Evolutionary conservation across 177 flowering plant species (phyloP), one percentile per base, ranked within the genome.

Genomic region (Tripterygium wilfordii): DNA sequence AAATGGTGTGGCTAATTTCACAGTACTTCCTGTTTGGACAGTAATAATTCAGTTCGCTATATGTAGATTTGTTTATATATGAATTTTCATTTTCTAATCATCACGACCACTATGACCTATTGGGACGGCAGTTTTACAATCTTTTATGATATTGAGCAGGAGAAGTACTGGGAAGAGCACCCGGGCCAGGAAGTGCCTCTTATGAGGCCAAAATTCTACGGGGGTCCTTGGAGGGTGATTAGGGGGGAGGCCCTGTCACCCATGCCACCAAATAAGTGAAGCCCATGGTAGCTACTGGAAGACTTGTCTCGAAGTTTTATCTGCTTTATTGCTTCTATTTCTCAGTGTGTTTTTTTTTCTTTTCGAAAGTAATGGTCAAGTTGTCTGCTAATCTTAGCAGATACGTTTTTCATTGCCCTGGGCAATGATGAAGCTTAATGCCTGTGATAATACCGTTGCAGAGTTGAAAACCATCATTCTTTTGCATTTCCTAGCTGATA

Each of bases 161-260:
- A 90, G 59, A 87, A 78, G 48, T 88, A 80, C 62, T 87, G 96
- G 95, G 95, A 90, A 69, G 88, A 83, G 8, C 96, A 90, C 42
- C 95, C 95, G 23, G 96, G 97, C 29, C 72, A 87, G 60, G 72
- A 57, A 12, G 89, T 81, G 23, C 95, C 96, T 17, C 41, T 89
- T 2, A 89, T 85, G 97, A 62, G 50, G 52, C 97, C 97, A 10
- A 75, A 56, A 45, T 86, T 79, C 56, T 86, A 86, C 54, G 50
- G 42, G n/a, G 95, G 95, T 17, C 85, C 84, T 39, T 89, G 95
- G 97, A 86, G 57, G 61, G 76, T 86, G n/a, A 17, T 36, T 20
- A 62, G 69, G 48, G 90, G 80, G 9, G 82, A 69, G 4, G 80
- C 48, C 35, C 24, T n/a, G n/a, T n/a, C n/a, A n/a, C n/a, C n/a